These are phyloP conservation scores for Noccaea caerulescens DNA, from an alignment of 345 rosid genomes.

Conservation along the genomic window DNA sequence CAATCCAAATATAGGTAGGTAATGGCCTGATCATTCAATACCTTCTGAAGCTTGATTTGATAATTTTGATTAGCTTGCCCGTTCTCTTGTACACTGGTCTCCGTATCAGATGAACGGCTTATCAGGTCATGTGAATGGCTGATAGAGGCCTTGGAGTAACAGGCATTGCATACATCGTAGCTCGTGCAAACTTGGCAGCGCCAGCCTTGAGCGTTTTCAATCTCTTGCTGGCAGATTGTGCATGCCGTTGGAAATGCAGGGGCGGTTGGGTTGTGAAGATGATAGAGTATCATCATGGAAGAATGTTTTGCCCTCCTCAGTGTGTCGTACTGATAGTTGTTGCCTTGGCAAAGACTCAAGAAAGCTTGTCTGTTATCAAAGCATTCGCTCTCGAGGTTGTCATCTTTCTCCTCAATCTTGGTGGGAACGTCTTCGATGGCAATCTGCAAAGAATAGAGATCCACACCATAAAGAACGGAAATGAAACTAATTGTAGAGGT, in stretches of 20 bases:
- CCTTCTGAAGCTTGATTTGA: conserved; percentile 7
- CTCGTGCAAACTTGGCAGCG: conserved; percentile 84
- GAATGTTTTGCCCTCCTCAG: conserved; percentile 95
- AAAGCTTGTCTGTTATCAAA: conserved; percentile 94
- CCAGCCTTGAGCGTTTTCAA: conserved; percentile 94
- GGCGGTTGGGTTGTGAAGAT: conserved; percentile 93
- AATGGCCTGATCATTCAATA: conserved; percentile 14
- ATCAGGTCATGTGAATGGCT: conserved; percentile 88
- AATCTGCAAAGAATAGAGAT: conserved; percentile 45
- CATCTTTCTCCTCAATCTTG: conserved; percentile 82
- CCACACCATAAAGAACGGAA: too few species aligned
- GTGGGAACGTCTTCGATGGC: conserved; percentile 63
- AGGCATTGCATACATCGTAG: conserved; percentile 80
- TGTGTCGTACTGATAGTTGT: conserved; percentile 95
- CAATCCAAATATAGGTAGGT: not conserved
- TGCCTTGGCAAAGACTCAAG: conserved; percentile 89
- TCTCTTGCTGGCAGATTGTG: conserved; percentile 72
- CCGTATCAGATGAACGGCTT: conserved; percentile 72
- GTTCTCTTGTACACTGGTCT: conserved; percentile 71
- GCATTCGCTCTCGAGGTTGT: conserved; percentile 82
- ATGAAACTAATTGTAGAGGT: too few species aligned
- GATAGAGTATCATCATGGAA: conserved; percentile 97
- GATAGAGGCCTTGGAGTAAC: conserved; percentile 73
- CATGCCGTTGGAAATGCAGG: conserved; percentile 91
- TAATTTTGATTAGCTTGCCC: conserved; percentile 66